Evolutionary conservation across 225 moss, liverwort and hornwort genomes (phyloP), one percentile per base, ranked within the genome.

Genomic region (Sphagnum contortum): DNA sequence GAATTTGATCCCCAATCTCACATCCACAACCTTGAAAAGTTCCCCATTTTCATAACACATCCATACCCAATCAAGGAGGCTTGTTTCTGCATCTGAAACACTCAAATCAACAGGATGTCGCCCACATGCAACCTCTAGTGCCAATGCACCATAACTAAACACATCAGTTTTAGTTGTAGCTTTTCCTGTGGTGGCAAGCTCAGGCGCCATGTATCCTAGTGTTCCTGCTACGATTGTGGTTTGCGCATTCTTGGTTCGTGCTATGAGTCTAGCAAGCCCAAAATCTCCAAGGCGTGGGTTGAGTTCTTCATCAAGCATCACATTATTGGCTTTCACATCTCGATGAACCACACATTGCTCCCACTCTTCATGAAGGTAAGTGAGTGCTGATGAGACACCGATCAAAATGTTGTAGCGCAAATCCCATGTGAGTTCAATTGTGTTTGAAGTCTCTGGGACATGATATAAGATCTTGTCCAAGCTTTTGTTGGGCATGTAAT

Each of bases 161-260:
- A n/a, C n/a, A 59, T 89, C 89, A 12, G 89, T 89, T 57, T 87
- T 82, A 57, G 75, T 70, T 3, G 89, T 84, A 2, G 89, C 86
- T 52, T 76, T 82, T 7, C 89, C 82, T 4, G 87, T 81, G 55
- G 78, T 80, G 6, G 71, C 76, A 4, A 82, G 67, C 77, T 91
- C 91, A 5, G 89, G 89, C 13, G 89, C 76, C 68, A 89, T 84
- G n/a, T n/a, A n/a, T n/a, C n/a, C n/a, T n/a, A n/a, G n/a, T n/a
- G n/a, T n/a, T n/a, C n/a, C n/a, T n/a, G n/a, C n/a, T n/a, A n/a
- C n/a, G n/a, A n/a, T n/a, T n/a, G n/a, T n/a, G n/a, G n/a, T n/a
- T n/a, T n/a, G n/a, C n/a, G n/a, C n/a, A n/a, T n/a, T n/a, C n/a
- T n/a, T n/a, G n/a, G n/a, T n/a, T n/a, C n/a, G n/a, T 2, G 83